Evolutionary conservation across 1,284 basidiomycete genomes (phyloP).

Genomic region (Leccinum fuscescens): DNA sequence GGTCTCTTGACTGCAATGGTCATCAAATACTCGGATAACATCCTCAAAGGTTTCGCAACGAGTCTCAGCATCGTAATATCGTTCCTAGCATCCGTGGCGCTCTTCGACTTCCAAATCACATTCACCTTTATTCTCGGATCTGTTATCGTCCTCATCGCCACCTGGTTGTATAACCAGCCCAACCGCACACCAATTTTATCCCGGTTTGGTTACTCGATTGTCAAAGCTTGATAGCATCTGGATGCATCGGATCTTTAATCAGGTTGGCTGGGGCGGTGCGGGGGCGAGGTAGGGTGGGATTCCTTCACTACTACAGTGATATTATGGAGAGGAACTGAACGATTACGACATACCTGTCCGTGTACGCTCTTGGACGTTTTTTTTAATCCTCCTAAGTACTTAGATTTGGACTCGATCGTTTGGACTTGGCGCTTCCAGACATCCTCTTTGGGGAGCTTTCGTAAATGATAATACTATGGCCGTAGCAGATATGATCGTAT

Average conservation of each 20-base stretch:
- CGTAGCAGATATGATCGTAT: conserved; percentile 12
- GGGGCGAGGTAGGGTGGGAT: not conserved
- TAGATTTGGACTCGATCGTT: conserved; percentile 29
- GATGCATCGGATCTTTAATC: conserved; percentile 4
- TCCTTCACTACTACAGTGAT: conserved; percentile 8
- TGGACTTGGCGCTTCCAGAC: conserved; percentile 20
- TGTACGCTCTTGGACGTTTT: conserved; percentile 24
- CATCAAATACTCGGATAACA: conserved; percentile 87
- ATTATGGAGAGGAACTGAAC: conserved; percentile 15
- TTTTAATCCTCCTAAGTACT: conserved; percentile 10
- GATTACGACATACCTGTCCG: conserved; percentile 21
- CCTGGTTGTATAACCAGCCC: conserved; percentile 88
- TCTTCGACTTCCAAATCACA: conserved; percentile 88
- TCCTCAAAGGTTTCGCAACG: conserved; percentile 92
- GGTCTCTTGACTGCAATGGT: conserved; percentile 88
- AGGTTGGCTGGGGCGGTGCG: not conserved
- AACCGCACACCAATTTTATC: conserved; percentile 29
- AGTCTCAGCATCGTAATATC: conserved; percentile 91
- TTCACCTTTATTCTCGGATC: conserved; percentile 83
- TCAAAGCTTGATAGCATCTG: conserved; percentile 23
- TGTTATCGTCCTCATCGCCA: conserved; percentile 78
- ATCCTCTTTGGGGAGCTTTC: conserved; percentile 14
- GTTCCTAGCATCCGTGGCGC: conserved; percentile 83
- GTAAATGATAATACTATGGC: conserved; percentile 20
- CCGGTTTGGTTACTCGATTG: conserved; percentile 29